Conservation (phyloP, 805 yeast genomes). For the Candida sakaeoensis region DNA sequence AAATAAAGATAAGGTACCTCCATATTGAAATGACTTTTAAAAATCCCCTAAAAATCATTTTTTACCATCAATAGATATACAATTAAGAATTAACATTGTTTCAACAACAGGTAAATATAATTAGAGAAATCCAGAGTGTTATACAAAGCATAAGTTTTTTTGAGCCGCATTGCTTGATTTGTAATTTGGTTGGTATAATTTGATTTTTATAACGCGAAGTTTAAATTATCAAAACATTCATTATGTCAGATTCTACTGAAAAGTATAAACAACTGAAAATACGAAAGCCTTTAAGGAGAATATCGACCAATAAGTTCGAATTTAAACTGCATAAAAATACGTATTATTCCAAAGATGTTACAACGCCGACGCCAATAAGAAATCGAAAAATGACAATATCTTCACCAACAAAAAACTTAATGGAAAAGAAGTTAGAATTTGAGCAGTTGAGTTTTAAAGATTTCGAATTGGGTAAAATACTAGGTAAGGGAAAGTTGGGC, state of each 20-base stretch:
- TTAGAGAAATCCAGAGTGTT: too few species aligned
- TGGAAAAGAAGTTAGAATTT: neutral
- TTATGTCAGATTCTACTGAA: neutral
- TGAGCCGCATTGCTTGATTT: neutral
- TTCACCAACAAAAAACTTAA: neutral
- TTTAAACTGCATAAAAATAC: neutral
- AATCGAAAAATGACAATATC: neutral
- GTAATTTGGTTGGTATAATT: neutral
- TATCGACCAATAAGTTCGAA: slow-evolving; percentile 3
- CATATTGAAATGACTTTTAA: too few species aligned
- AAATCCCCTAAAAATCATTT: too few species aligned
- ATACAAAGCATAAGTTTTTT: too few species aligned
- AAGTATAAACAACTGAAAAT: neutral
- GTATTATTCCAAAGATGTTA: neutral
- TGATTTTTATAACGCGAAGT: neutral
- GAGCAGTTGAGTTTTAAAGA: slow-evolving; percentile 29
- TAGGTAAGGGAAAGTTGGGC: slow-evolving; percentile 94
- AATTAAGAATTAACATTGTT: too few species aligned
- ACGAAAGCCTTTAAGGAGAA: slow-evolving; percentile 5
- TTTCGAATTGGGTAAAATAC: slow-evolving; percentile 80
- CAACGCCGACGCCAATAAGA: slow-evolving; percentile 7
- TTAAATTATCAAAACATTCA: neutral
- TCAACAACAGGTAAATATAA: too few species aligned
- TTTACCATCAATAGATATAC: too few species aligned
- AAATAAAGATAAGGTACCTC: neutral